These are phyloP conservation scores for Chalara sp. DNA, from an alignment of 2,329 filamentous ascomycete species.

Conservation along the genomic window DNA sequence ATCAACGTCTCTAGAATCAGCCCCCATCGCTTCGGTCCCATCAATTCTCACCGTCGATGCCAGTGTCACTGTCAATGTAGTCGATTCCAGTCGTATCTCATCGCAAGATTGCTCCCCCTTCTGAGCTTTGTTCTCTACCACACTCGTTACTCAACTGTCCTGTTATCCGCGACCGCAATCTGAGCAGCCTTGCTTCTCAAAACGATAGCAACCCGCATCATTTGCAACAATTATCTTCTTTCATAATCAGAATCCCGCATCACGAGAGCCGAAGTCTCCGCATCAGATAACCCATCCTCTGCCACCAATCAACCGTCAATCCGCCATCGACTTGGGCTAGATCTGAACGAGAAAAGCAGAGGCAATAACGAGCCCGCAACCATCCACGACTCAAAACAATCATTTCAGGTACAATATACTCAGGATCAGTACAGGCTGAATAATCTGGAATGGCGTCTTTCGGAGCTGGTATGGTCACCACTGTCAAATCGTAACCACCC, in stretches of 20 bases:
- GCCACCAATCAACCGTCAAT: too few relatives aligned
- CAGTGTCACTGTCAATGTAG: constrained; percentile 6
- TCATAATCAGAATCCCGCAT: constrained; percentile 1
- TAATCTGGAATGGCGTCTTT: not conserved
- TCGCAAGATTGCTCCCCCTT: not conserved
- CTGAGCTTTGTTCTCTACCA: constrained; percentile 19
- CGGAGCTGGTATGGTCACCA: not conserved
- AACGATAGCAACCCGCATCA: constrained; percentile 5
- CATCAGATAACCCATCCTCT: constrained; percentile 6
- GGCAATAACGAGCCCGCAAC: too few relatives aligned
- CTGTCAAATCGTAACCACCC: not conserved
- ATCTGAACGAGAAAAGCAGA: too few relatives aligned
- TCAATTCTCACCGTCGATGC: constrained; percentile 6
- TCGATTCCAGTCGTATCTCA: not conserved
- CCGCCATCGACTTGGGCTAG: too few relatives aligned
- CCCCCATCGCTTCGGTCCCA: not conserved
- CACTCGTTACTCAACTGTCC: constrained; percentile 15
- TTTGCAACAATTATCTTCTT: constrained; percentile 13
- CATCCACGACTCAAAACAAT: too few relatives aligned
- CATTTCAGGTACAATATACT: too few relatives aligned
- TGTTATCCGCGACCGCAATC: constrained; percentile 9
- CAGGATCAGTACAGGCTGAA: too few relatives aligned
- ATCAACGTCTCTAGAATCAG: too few relatives aligned
- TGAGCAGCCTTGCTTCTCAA: constrained; percentile 2
- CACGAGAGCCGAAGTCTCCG: constrained; percentile 4